Evolutionary conservation across 495 filamentous ascomycete species (phyloP), one percentile per base, ranked within the genome.

Genomic region (Xylaria castorea): DNA sequence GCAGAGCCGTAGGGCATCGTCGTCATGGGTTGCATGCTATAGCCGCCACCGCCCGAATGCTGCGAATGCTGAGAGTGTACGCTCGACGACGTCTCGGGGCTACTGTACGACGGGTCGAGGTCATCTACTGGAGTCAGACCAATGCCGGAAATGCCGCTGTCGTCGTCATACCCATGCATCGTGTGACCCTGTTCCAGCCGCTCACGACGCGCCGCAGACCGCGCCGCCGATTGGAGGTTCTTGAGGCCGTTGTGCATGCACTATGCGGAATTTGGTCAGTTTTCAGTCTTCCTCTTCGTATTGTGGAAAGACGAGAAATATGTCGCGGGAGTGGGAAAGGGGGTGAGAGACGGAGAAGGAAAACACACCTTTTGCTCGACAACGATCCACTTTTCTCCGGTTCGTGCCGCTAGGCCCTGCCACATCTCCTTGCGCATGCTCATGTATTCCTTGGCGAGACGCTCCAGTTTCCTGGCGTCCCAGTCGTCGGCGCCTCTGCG

Each of bases 381-480:
- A 38, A 89, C 82, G 34, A 85, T 83, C 92, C 92, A 93, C 74
- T 90, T 91, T 76, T 93, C 89, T 38, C 89, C 91, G 22, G 91
- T 85, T 46, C 86, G 79, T 8, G 85, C 80, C 7, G 90, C 91
- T 14, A 94, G 82, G 11, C 87, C 81, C 63, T 84, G 85, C 92
- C 92, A 94, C 79, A 93, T 93, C 79, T 92, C 87, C 76, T 90
- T 88, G 63, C 92, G 86, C 80, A 90, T 84, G 44, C 83, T 85
- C 84, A 90, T 87, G 80, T 94, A 94, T 73, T 89, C 89, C 78
- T 87, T 88, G 58, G 89, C 89, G 12, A 94, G 78, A 18, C 81
- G 82, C 75, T 93, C 90, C 4, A 92, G 82, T 82, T 90, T 92
- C 63, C 87, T 78, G 51, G 85, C 86, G 77, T 93, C 91, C 87